phyloP scores from a whole-genome alignment of 2,329 filamentous ascomycete genomes.

The Aspergillus fischeri region DNA sequence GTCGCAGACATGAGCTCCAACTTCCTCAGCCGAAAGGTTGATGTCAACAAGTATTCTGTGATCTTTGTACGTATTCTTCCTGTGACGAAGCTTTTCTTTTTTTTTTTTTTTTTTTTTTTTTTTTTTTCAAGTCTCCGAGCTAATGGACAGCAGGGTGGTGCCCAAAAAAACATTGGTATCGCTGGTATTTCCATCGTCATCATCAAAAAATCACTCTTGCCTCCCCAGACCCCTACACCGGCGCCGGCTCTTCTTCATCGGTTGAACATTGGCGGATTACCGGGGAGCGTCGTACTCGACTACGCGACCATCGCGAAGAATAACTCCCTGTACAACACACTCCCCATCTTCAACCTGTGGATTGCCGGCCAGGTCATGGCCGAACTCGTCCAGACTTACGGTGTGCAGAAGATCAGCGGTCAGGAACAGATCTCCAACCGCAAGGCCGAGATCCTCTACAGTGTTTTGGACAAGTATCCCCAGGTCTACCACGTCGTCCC shows the following conservation, averaged over 20 bases:
- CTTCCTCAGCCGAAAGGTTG: slow-evolving; percentile 76
- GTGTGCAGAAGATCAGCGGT: slow-evolving; percentile 64
- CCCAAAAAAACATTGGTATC: slow-evolving; percentile 89
- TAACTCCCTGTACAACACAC: slow-evolving; percentile 92
- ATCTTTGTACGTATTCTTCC: slow-evolving; percentile 64
- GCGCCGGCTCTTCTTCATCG: slow-evolving; percentile 65
- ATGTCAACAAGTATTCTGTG: slow-evolving; percentile 72
- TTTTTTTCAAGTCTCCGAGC: not conserved
- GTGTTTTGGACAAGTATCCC: slow-evolving; percentile 67
- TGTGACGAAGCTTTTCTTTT: not conserved
- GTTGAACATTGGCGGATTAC: slow-evolving; percentile 65
- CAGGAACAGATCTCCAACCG: slow-evolving; percentile 69
- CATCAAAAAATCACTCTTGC: slow-evolving; percentile 74
- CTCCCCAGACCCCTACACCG: slow-evolving; percentile 62
- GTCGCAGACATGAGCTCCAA: slow-evolving; percentile 94
- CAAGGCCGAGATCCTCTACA: slow-evolving; percentile 76
- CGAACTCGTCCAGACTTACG: slow-evolving; percentile 62
- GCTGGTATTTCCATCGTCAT: slow-evolving; percentile 84
- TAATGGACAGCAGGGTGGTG: slow-evolving; percentile 53
- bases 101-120: not conserved
- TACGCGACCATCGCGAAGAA: slow-evolving; percentile 87
- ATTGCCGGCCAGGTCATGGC: slow-evolving; percentile 86
- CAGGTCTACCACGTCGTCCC: slow-evolving; percentile 76
- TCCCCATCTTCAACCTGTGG: slow-evolving; percentile 92
- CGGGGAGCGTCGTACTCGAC: slow-evolving; percentile 66